Percentiles rank a stretch among this genome's conserved stretches.
These are phyloP conservation scores for Globisporangium parvum DNA, from an alignment of 352 stramenopile genomes.

Conservation along the genomic window DNA sequence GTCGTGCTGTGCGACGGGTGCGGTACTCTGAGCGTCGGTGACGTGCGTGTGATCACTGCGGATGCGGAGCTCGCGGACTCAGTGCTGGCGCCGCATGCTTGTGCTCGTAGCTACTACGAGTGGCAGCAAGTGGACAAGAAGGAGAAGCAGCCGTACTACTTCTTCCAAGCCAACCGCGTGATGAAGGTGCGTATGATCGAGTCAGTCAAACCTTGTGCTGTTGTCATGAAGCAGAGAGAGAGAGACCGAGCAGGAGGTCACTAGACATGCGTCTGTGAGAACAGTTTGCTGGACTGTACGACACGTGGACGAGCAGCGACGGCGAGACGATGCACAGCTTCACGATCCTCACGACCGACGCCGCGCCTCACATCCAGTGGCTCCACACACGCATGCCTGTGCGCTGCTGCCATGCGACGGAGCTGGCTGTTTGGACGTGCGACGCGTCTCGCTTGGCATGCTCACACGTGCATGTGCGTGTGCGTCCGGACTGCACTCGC, in stretches of 20 bases:
- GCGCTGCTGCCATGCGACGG: not conserved
- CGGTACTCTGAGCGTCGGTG: not conserved
- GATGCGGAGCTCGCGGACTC: too few species aligned
- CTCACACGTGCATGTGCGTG: not conserved
- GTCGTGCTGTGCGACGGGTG: slow-evolving; percentile 82
- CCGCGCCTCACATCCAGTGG: slow-evolving; percentile 62
- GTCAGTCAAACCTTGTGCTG: not conserved
- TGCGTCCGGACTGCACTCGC: not conserved
- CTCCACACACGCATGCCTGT: slow-evolving; percentile 87
- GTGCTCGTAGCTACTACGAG: slow-evolving; percentile 81
- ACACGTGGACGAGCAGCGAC: slow-evolving; percentile 63
- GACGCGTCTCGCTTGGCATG: not conserved
- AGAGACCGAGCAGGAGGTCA: too few species aligned
- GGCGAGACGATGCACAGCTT: slow-evolving; percentile 76
- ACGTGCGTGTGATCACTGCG: too few species aligned
- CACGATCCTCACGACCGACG: slow-evolving; percentile 82
- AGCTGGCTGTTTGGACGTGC: not conserved
- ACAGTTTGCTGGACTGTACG: slow-evolving; percentile 84
- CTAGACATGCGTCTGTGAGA: not conserved
- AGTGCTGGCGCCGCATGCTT: not conserved
- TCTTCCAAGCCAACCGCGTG: slow-evolving; percentile 35
- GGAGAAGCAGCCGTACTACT: slow-evolving; percentile 89
- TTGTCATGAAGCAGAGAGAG: too few species aligned
- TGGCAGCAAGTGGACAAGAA: slow-evolving; percentile 86
- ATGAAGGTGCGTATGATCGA: slow-evolving; percentile 39